These are phyloP conservation scores for Scopulariopsis brevicaulis DNA, from an alignment of 2,329 filamentous ascomycete species.

Conservation along the genomic window DNA sequence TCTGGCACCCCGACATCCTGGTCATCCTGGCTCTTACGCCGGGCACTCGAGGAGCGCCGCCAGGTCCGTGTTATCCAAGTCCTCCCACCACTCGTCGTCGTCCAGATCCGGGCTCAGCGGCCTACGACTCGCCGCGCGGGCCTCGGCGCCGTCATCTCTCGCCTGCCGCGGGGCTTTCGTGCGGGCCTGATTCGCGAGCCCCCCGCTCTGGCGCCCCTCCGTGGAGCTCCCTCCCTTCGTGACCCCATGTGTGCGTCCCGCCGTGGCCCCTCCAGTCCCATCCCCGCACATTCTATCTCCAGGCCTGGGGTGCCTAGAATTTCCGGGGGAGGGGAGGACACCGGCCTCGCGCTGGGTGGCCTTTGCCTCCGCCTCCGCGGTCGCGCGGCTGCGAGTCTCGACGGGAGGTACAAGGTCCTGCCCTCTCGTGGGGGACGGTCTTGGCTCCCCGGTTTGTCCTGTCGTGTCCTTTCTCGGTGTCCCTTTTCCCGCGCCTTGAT, in stretches of 20 bases:
- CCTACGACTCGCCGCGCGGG: neutral
- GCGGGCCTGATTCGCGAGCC: too few relatives aligned
- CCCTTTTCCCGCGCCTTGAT: too few relatives aligned
- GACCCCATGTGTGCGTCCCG: too few relatives aligned
- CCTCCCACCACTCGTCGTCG: slow-evolving; percentile 3
- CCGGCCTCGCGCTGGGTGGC: slow-evolving; percentile 11
- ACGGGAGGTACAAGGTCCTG: slow-evolving; percentile 21
- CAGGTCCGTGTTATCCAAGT: neutral
- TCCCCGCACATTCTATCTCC: neutral
- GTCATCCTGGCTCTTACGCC: too few relatives aligned
- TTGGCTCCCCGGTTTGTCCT: slow-evolving; percentile 4
- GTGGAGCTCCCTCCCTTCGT: too few relatives aligned
- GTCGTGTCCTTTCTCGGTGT: slow-evolving; percentile 5
- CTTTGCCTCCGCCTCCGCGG: slow-evolving; percentile 16
- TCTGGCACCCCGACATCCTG: too few relatives aligned
- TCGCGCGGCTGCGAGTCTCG: slow-evolving; percentile 21
- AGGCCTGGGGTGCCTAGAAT: neutral
- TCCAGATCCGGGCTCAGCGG: neutral
- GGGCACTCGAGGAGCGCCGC: neutral
- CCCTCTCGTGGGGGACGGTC: slow-evolving; percentile 25
- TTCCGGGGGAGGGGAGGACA: neutral
- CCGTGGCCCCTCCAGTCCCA: too few relatives aligned
- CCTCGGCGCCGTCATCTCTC: neutral
- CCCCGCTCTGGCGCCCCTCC: too few relatives aligned
- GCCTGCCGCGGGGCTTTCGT: neutral